Evolutionary conservation across 148 eudicot species (phyloP).

Genomic region (Camellia granthamiana): DNA sequence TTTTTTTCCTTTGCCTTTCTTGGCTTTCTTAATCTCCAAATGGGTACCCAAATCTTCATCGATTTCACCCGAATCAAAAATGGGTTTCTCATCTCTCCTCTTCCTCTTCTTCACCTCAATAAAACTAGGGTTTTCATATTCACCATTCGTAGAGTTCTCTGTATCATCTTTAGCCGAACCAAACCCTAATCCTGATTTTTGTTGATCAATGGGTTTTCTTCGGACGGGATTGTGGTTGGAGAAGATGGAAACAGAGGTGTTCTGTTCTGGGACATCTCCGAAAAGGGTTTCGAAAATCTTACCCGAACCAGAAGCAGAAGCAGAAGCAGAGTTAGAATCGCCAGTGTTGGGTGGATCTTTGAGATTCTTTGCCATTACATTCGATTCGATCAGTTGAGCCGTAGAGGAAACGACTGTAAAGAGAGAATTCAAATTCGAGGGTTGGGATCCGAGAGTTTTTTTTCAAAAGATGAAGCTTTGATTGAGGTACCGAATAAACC

Average conservation of each 20-base stretch:
- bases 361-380: conserved; percentile 64
- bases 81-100: conserved; percentile 24
- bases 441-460: background rate
- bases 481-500: no score
- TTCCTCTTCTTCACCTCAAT: conserved; percentile 34
- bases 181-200: conserved; percentile 3
- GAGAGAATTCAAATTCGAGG: background rate
- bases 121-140: conserved; percentile 18
- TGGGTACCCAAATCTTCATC: conserved; percentile 7
- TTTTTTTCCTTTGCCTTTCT: conserved; percentile 1
- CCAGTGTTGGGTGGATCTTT: conserved; percentile 31
- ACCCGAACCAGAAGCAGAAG: conserved; percentile 21
- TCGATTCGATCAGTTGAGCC: background rate
- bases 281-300: conserved; percentile 54
- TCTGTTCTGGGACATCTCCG: conserved; percentile 37
- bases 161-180: conserved; percentile 12
- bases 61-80: conserved; percentile 3
- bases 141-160: conserved; percentile 17
- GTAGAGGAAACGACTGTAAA: background rate
- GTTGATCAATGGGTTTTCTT: conserved; percentile 31
- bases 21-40: conserved; percentile 20
- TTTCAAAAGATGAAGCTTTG: no score
- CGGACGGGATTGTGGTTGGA: conserved; percentile 64
- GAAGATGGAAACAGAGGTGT: conserved; percentile 40
- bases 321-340: conserved; percentile 14